phyloP scores from a whole-genome alignment of 495 filamentous ascomycete species.

The Penicillium waksmanii region DNA sequence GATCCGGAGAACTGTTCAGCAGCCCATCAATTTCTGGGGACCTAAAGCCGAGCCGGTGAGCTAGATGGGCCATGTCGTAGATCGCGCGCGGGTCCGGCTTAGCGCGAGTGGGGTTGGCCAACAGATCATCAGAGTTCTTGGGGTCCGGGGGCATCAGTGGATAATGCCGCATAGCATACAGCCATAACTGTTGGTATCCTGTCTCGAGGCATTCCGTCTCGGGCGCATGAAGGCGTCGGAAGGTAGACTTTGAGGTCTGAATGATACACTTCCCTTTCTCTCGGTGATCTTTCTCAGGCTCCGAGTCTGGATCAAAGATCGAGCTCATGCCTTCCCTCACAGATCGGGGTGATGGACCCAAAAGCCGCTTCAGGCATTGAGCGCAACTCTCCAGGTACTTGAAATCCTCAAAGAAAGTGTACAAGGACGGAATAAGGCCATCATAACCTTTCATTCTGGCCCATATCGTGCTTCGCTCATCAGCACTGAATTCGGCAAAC shows the following conservation, averaged over 20 bases:
- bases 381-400: slow-evolving; percentile 32
- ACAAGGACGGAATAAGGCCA: slow-evolving; percentile 33
- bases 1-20: slow-evolving; percentile 28
- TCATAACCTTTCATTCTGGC: slow-evolving; percentile 21
- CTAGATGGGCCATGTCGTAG: slow-evolving; percentile 20
- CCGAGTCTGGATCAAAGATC: neutral
- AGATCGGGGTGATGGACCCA: slow-evolving; percentile 9
- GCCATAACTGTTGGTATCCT: slow-evolving; percentile 25
- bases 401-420: slow-evolving; percentile 43
- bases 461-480: slow-evolving; percentile 30
- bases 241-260: slow-evolving; percentile 30
- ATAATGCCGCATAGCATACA: neutral
- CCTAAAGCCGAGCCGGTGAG: slow-evolving; percentile 32
- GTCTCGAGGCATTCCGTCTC: slow-evolving; percentile 18
- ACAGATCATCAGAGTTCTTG: neutral
- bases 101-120: neutral
- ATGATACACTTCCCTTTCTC: slow-evolving; percentile 20
- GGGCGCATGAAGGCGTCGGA: slow-evolving; percentile 5
- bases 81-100: slow-evolving; percentile 2
- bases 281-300: neutral
- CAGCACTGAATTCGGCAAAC: slow-evolving; percentile 30
- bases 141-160: neutral
- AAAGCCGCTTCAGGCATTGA: slow-evolving; percentile 34
- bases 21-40: slow-evolving; percentile 28
- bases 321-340: slow-evolving; percentile 15